Evolutionary conservation across 2,329 filamentous ascomycete species (phyloP).

Genomic region (Xylaria sp.): DNA sequence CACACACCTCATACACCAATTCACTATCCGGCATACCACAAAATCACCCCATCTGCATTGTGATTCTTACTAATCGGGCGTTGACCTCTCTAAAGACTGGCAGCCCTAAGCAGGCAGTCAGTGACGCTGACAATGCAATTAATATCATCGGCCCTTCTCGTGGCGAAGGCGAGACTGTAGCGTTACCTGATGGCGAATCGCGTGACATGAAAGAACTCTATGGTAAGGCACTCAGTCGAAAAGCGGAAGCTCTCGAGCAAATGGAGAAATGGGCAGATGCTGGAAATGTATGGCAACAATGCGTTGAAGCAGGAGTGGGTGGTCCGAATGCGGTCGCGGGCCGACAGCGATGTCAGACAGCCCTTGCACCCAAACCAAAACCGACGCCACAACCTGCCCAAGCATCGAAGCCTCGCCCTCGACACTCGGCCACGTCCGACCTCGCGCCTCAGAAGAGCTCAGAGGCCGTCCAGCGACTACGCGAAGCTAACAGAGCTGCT

Average conservation of each 20-base stretch:
- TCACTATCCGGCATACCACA: slow-evolving; percentile 80
- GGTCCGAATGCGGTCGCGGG: slow-evolving; percentile 86
- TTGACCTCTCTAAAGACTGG: slow-evolving; percentile 92
- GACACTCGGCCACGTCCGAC: slow-evolving; percentile 53
- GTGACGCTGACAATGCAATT: slow-evolving; percentile 84
- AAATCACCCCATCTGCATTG: slow-evolving; percentile 83
- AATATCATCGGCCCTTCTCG: slow-evolving; percentile 80
- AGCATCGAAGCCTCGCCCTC: slow-evolving; percentile 58
- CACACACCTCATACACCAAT: slow-evolving; percentile 82
- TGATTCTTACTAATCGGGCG: slow-evolving; percentile 92
- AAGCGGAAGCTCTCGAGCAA: slow-evolving; percentile 94
- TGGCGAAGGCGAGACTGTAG: slow-evolving; percentile 83
- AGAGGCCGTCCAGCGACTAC: slow-evolving; percentile 83
- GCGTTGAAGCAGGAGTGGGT: slow-evolving; percentile 87
- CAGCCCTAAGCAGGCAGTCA: slow-evolving; percentile 86
- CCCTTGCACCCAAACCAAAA: slow-evolving; percentile 76
- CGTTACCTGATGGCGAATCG: slow-evolving; percentile 70
- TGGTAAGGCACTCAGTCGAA: slow-evolving; percentile 91
- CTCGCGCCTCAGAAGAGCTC: slow-evolving; percentile 65
- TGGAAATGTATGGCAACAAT: slow-evolving; percentile 79
- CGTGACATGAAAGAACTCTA: slow-evolving; percentile 95
- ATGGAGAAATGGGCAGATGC: slow-evolving; percentile 95
- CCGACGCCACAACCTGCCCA: slow-evolving; percentile 58
- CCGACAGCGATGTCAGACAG: slow-evolving; percentile 88
- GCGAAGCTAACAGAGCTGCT: slow-evolving; percentile 85